Evolutionary conservation across 2,329 filamentous ascomycete species (phyloP).

Genomic region (Cladosporium oxysporum): DNA sequence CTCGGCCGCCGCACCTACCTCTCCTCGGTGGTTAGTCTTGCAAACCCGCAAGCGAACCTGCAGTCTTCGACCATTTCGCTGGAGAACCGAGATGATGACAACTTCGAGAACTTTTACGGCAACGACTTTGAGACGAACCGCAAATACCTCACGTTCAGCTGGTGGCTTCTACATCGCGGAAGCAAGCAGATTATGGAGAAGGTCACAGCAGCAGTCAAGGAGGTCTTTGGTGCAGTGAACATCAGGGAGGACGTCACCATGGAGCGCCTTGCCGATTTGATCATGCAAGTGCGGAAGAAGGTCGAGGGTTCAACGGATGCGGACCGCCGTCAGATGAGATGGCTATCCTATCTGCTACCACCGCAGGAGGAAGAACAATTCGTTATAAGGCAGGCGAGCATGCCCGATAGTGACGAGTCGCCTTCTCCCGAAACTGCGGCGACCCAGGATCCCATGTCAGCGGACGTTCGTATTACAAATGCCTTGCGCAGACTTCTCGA

Average conservation of each 20-base stretch:
- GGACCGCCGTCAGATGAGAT: conserved; percentile 65
- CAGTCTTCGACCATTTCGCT: conserved; percentile 77
- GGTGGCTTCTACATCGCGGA: conserved; percentile 93
- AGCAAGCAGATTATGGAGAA: conserved; percentile 80
- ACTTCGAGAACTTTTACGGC: conserved; percentile 76
- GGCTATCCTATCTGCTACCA: conserved; percentile 84
- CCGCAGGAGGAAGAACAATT: conserved; percentile 75
- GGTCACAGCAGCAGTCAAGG: conserved; percentile 81
- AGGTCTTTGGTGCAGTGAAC: conserved; percentile 86
- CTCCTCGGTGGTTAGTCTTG: conserved; percentile 89
- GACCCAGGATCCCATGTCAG: conserved; percentile 25
- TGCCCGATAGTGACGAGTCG: conserved; percentile 49
- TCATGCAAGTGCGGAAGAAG: conserved; percentile 77
- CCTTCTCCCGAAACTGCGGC: conserved; percentile 27
- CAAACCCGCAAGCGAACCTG: conserved; percentile 64
- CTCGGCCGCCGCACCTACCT: conserved; percentile 94
- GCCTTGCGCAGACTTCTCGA: conserved; percentile 83
- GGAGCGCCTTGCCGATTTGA: conserved; percentile 75
- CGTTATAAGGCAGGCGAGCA: conserved; percentile 83
- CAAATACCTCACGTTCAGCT: conserved; percentile 93
- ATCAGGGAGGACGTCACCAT: conserved; percentile 86
- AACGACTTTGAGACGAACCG: conserved; percentile 96
- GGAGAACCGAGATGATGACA: conserved; percentile 91
- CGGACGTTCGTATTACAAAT: conserved; percentile 39
- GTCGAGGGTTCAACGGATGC: conserved; percentile 74